Base-by-base conservation (phyloP, 306 rosid species). In the Abrus precatorius region DNA sequence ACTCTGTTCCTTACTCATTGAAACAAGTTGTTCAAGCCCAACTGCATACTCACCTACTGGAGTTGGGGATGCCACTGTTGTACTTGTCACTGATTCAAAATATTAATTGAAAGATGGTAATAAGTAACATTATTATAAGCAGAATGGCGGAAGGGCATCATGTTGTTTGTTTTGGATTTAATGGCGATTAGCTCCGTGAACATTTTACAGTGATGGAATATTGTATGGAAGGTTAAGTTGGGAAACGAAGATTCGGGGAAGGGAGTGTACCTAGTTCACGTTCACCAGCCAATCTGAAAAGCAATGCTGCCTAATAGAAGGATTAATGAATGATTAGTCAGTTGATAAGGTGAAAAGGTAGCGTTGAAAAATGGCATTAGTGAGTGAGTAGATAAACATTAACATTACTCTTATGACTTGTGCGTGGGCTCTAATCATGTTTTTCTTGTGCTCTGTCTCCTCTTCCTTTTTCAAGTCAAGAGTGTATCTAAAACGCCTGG, bases 281-380 rank as follows among this genome's bases (percentile, higher is more conserved):
- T 76, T 95, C 99, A 67, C 99, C 99, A 4, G 99, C 99, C 88
- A 86, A 84, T 84, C 77, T 93, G 93, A 95, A 95, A 82, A 95
- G 97, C 83, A 92, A 78, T 64, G 99, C 95, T 32, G 97, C 99
- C 97, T 95, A 84, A 79, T 65, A 66, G 62, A 86, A 78, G 72
- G 87, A 84, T 73, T 44, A 86, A 67, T 34, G 50, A 73, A 52
- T 63, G 82, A 70, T 88, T 72, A 92, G 89, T 20, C 72, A 67
- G 61, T 74, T 10, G 33, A 28, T 45, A 36, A n/a, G 27, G 2
- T 0, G 1, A 1, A 56, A 20, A 41, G 47, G 20, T 20, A 1
- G 1, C 6, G 33, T 8, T 32, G 27, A 48, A 68, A 1, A 32
- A 20, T 44, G 70, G 79, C 8, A 14, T 9, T n/a, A 4, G 50